phyloP scores from a whole-genome alignment of 225 moss, liverwort and hornwort species.

The Pleurozium schreberi region DNA sequence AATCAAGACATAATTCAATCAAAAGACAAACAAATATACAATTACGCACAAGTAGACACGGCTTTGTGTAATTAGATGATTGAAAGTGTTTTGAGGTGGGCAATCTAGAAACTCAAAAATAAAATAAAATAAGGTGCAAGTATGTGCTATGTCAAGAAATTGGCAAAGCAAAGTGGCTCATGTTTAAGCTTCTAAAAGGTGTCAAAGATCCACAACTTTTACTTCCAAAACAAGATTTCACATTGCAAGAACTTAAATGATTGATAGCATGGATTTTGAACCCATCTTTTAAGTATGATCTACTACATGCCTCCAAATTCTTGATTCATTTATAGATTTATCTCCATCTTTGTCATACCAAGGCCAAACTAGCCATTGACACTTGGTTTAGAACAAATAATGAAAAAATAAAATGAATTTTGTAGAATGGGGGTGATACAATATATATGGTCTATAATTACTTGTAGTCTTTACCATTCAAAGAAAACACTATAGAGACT shows the following conservation, averaged over 20 bases:
- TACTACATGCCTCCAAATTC: neutral
- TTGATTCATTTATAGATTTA: neutral
- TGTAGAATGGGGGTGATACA: neutral
- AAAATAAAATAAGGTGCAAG: neutral
- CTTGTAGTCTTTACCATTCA: neutral
- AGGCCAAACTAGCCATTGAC: neutral
- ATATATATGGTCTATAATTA: neutral
- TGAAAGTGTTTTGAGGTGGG: neutral
- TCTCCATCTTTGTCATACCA: neutral
- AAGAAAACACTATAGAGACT: no score
- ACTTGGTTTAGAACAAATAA: neutral
- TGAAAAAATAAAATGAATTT: neutral
- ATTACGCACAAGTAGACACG: neutral
- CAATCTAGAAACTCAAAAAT: neutral
- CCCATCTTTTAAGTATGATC: neutral
- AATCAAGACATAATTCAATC: neutral
- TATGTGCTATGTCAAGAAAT: neutral
- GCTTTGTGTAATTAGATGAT: neutral
- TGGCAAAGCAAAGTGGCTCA: accelerated
- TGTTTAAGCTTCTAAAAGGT: neutral
- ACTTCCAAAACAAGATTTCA: accelerated
- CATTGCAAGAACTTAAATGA: neutral
- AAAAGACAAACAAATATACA: neutral
- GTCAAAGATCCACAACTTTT: neutral
- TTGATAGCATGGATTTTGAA: neutral